phyloP scores from a whole-genome alignment of 169 alveolate species.

The Babesia sp. region DNA sequence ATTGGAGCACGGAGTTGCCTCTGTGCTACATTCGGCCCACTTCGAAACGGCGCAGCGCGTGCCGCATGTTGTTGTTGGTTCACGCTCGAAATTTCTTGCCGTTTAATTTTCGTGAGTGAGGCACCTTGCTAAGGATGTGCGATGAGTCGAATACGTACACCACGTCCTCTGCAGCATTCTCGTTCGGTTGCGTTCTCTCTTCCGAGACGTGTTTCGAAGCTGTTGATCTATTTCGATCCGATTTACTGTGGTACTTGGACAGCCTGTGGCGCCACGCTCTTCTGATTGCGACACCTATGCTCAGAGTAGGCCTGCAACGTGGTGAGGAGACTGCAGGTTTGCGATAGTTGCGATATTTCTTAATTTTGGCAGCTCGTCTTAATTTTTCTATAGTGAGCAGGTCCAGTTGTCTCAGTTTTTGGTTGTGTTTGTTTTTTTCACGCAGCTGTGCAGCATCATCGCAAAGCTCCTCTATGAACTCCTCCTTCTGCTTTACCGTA shows the following conservation, averaged over 20 bases:
- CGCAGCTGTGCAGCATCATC: constrained; percentile 3
- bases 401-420: constrained; percentile 6
- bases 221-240: not conserved
- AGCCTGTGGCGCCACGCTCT: not conserved
- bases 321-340: not conserved
- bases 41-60: too few species aligned
- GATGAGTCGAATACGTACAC: too few species aligned
- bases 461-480: constrained; percentile 30
- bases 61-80: too few species aligned
- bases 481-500: constrained; percentile 19
- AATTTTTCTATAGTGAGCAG: constrained; percentile 5
- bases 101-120: too few species aligned
- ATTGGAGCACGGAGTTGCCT: too few species aligned
- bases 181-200: too few species aligned
- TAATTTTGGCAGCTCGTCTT: not conserved
- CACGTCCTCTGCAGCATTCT: too few species aligned
- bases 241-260: not conserved
- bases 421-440: constrained; percentile 1
- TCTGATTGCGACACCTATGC: not conserved
- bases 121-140: too few species aligned
- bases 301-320: not conserved
- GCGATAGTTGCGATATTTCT: not conserved
- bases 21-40: too few species aligned
- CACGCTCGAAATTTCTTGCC: too few species aligned
- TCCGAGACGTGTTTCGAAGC: not conserved